Conservation (phyloP, 495 filamentous ascomycete species). For the Trichodelitschia bisporula region DNA sequence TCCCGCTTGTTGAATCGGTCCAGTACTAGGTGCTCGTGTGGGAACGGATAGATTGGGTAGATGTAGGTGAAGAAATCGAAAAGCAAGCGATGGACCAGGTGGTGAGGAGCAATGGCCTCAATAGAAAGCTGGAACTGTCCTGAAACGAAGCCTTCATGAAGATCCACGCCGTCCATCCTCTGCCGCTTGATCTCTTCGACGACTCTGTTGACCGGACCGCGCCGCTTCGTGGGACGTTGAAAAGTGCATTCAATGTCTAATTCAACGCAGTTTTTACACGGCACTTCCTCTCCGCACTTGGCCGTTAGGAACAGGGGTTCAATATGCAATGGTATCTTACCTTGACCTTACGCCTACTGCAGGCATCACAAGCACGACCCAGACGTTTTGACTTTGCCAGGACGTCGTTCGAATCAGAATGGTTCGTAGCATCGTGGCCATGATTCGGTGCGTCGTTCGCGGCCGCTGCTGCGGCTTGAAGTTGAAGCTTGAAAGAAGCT, state of each 20-base stretch:
- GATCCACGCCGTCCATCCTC: constrained; percentile 21
- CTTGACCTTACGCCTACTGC: constrained; percentile 14
- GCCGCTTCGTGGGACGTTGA: constrained; percentile 47
- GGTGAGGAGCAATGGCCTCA: constrained; percentile 51
- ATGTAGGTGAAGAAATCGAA: constrained; percentile 85
- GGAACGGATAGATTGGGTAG: constrained; percentile 64
- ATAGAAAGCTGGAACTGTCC: constrained; percentile 17
- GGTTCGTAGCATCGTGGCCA: too few species aligned
- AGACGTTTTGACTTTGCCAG: constrained; percentile 9
- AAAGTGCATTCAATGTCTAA: constrained; percentile 72
- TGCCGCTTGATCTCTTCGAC: constrained; percentile 58
- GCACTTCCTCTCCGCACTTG: constrained; percentile 9
- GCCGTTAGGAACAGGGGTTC: background rate
- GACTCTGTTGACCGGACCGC: constrained; percentile 68
- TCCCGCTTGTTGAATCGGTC: constrained; percentile 42
- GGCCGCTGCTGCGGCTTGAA: too few species aligned
- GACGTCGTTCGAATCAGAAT: too few species aligned
- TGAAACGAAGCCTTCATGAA: constrained; percentile 16
- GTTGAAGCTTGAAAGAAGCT: too few species aligned
- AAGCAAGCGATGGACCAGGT: constrained; percentile 39
- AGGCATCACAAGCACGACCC: constrained; percentile 12
- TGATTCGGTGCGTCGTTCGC: too few species aligned
- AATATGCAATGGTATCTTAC: constrained; percentile 2
- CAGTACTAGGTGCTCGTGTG: constrained; percentile 68
- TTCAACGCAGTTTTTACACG: constrained; percentile 55